A percentile compares a stretch with the other conserved stretches of the same genome.
These are phyloP conservation scores for Trametes punicea DNA, from an alignment of 768 basidiomycete species.

Conservation along the genomic window DNA sequence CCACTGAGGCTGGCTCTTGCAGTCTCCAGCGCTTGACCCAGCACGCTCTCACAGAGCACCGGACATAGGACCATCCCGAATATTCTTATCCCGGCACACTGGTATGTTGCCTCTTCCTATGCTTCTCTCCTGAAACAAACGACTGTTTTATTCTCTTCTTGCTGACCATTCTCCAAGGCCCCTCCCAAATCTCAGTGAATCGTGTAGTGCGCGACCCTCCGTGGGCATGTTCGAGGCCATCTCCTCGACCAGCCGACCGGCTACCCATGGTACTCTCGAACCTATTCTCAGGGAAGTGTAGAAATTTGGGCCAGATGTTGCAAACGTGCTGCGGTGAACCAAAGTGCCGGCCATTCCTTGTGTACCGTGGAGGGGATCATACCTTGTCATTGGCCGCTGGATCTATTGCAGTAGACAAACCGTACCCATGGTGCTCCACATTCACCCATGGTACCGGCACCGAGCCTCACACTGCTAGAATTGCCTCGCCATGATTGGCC, in stretches of 20 bases:
- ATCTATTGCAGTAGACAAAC: not conserved
- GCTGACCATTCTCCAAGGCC: not conserved
- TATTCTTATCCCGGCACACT: not conserved
- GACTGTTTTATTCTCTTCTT: not conserved
- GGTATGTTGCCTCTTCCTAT: not conserved
- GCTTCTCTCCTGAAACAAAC: not conserved
- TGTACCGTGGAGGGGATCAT: not conserved
- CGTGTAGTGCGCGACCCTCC: not conserved
- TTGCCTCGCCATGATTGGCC: conserved; percentile 1
- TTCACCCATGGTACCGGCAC: not conserved
- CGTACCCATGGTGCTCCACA: not conserved
- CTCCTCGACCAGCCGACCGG: not conserved
- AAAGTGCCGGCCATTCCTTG: not conserved
- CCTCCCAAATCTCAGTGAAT: not conserved
- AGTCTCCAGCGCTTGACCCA: not conserved
- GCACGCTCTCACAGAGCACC: not conserved
- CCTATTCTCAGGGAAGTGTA: not conserved
- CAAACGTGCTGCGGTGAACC: not conserved
- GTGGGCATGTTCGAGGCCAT: not conserved
- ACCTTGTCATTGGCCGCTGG: not conserved
- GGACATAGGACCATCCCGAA: not conserved
- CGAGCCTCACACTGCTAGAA: not conserved
- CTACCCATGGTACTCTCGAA: not conserved
- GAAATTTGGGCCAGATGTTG: not conserved
- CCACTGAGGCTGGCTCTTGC: not conserved